Conservation (phyloP, 2,329 filamentous ascomycete genomes). For the Trichophyton schoenleinii region DNA sequence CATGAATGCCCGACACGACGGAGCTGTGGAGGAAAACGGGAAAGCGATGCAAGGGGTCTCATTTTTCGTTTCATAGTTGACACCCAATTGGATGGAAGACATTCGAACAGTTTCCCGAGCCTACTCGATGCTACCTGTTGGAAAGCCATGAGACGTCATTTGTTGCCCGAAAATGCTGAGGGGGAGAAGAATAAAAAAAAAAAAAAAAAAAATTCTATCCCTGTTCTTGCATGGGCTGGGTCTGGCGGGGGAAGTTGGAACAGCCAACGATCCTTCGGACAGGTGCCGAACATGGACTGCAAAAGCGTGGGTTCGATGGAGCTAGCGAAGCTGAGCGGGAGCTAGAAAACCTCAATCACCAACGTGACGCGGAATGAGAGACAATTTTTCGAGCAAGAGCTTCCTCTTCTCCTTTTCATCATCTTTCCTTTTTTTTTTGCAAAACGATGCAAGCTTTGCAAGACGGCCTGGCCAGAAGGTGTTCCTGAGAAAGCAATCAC, state of each 20-base stretch:
- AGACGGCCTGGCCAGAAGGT: neutral
- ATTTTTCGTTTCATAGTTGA: neutral
- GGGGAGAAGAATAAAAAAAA: neutral
- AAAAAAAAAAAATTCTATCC: neutral
- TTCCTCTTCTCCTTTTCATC: too few species aligned
- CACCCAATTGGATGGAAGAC: neutral
- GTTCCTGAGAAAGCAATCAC: neutral
- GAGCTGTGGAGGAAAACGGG: conserved; percentile 2
- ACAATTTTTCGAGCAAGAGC: neutral
- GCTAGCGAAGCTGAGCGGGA: conserved; percentile 3
- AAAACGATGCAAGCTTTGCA: neutral
- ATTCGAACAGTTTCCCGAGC: neutral
- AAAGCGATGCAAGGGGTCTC: neutral
- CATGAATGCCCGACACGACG: neutral
- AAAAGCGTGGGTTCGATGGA: neutral
- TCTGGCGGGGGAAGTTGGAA: neutral
- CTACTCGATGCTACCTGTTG: neutral
- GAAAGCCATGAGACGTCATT: neutral
- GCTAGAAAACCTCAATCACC: neutral
- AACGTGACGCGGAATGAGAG: conserved; percentile 1
- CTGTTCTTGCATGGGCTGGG: conserved; percentile 1
- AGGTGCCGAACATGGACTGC: neutral
- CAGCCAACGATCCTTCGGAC: conserved; percentile 1
- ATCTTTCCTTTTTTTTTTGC: neutral
- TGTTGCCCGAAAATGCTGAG: neutral